Evolutionary conservation across 1,284 basidiomycete species (phyloP), one percentile per base, ranked within the genome.

Genomic region (Pyrrhoderma noxium): DNA sequence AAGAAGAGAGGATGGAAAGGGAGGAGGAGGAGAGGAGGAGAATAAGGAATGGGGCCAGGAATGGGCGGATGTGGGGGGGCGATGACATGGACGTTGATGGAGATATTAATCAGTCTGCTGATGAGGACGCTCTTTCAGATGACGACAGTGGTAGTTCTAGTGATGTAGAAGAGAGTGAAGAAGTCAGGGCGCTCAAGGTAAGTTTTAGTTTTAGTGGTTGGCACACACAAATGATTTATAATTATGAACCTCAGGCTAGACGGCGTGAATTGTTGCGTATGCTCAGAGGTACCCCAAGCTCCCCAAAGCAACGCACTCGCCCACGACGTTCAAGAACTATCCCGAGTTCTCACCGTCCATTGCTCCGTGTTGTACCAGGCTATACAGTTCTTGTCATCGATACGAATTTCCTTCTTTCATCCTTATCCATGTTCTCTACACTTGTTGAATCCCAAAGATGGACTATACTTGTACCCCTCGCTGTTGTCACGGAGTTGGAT

Each of bases 401-500:
- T 68, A 98, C 94, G 45, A 98, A 98, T 69, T 87, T 97, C 54
- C 70, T 97, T 0, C 76, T 97, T 3, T 88, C 89, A 0, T 88
- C 88, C 0, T 71, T 95, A 3, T 67, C 80, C 0, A 72, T 86
- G 55, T 76, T 98, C 56, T 67, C 78, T 2, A 76, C 82, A 9
- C 73, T 98, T 53, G 75, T 98, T 53, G 87, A 95, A 64, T 83
- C 82, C 56, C 70, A 82, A 25, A 73, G 73, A 39, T 99, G 93
- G 93, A 96, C 89, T 0, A 75, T 96, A 47, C 74, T 99, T 51
- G 74, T 99, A 0, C 95, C 95, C 2, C 77, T 97, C 1, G 93
- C 93, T 0, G 95, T 96, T 51, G 79, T 98, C 60, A 97, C 94
- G 73, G 95, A 99, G 62, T 82, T 99, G 8, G 95, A 99, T 60